Evolutionary conservation across 2,329 filamentous ascomycete genomes (phyloP), one percentile per base, ranked within the genome.

Genomic region (Sporothrix dimorphospora): DNA sequence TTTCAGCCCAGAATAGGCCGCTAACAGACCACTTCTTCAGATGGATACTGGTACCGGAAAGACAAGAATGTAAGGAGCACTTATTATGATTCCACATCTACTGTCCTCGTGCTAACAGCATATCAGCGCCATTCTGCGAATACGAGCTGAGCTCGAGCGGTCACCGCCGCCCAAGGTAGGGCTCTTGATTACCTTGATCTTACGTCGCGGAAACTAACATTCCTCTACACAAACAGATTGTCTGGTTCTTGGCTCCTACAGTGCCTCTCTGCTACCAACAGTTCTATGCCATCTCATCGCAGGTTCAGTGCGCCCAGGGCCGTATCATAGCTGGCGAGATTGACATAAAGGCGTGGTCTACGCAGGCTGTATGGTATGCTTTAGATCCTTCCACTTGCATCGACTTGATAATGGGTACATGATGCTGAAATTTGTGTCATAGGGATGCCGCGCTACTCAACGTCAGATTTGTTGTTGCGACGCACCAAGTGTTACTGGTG

Each of bases 1-100:
- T 14, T 45, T 38, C 6, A 34, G 5, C 1, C 40, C 38, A 24
- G 27, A 9, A 11, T 38, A 7, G 24, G 40, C 4, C 6, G n/a
- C 21, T 30, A 55, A 16, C 11, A 34, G 4, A n/a, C 11, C 24
- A 6, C 21, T 4, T 14, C 45, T 68, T 21, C 73, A 92, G 91
- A 94, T 94, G 92, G 91, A 92, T 74, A 94, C 92, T 0, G 92
- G 92, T 1, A 93, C 88, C 75, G 92, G 92, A 1, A 94, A 94
- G 79, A 94, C 92, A 3, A 89, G 91, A 75, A 87, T 94, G 91
- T 93, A 85, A 81, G 86, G 55, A 63, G 49, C 19, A 42, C 16
- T 34, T 16, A 27, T 11, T 16, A 51, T 69, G 21, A 45, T 27
- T 34, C 6, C 49, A 47, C 57, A 47, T 65, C 45, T 24, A 12